Evolutionary conservation across 2,329 filamentous ascomycete genomes (phyloP).

Genomic region (Pseudogymnoascus sp.): DNA sequence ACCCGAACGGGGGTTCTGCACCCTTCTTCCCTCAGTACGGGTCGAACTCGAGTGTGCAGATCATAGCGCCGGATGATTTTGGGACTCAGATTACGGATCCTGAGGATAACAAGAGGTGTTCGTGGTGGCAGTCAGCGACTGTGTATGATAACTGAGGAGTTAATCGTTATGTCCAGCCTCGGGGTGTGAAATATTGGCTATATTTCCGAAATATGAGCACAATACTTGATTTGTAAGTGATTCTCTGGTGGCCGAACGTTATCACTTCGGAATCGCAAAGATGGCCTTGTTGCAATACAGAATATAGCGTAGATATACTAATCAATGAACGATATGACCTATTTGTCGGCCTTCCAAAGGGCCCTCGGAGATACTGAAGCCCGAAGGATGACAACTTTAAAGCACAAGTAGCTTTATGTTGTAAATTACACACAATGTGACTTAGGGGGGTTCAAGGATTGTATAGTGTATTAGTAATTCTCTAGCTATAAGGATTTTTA

Average conservation of each 20-base stretch:
- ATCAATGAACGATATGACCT: background rate
- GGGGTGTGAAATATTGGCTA: background rate
- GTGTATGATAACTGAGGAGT: background rate
- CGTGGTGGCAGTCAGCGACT: background rate
- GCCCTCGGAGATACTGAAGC: background rate
- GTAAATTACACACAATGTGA: background rate
- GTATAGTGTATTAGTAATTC: background rate
- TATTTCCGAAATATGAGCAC: background rate
- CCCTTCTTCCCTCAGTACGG: constrained; percentile 21
- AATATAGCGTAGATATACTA: background rate
- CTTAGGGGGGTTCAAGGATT: background rate
- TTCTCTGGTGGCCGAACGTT: background rate
- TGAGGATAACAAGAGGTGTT: background rate
- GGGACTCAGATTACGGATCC: background rate
- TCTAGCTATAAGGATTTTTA: background rate
- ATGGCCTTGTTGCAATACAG: background rate
- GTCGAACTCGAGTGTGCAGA: constrained; percentile 8
- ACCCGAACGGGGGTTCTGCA: constrained; percentile 22
- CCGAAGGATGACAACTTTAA: background rate
- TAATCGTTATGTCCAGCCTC: background rate
- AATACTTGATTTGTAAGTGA: no score
- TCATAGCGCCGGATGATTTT: background rate
- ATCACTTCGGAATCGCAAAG: background rate
- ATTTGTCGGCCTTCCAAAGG: background rate
- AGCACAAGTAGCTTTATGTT: background rate